Base-by-base conservation (phyloP, 2,329 filamentous ascomycete species). In the Pseudogymnoascus sp. region DNA sequence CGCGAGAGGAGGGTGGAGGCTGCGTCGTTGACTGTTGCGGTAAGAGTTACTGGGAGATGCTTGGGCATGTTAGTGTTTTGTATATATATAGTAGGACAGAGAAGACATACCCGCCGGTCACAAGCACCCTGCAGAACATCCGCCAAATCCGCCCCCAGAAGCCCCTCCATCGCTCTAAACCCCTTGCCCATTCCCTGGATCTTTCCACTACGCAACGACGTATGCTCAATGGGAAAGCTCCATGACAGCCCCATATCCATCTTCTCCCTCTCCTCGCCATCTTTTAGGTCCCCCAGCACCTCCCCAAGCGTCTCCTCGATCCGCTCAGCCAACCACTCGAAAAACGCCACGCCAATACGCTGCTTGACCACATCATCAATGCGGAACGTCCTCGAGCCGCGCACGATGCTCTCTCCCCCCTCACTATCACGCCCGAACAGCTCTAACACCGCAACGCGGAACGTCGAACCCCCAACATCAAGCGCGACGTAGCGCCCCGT, bases 221-320 rank as follows among this genome's bases (percentile, higher is more conserved):
- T 85, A 81, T 88, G 85, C 84, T 88, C 82, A 47, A 88, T 84
- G 26, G 85, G 85, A 67, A 89, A 89, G 63, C 85, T 88, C 84
- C 85, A 88, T 5, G 85, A 83, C 64, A 88, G 71, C 1, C 84
- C 84, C 74, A 87, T 77, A 7, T 79, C 80, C 59, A 88, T 73
- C 29, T 65, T 67, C 33, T 75, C 71, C 37, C 35, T 36, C 21
- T 17, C 17, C 9, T 44, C 35, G 10, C 39, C 13, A 31, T 36
- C 47, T 24, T 57, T 13, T 5, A 24, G 36, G 2, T 73, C 70
- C 47, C 75, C 73, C 21, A 75, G 68, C 15, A 77, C 78, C 44
- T 74, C 74, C 5, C 75, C 72, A 9, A 88, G 73, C 1, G 83
- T 84, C 58, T 86, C 80, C 59, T 75, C 71, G 66, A 88, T 85